Base-by-base conservation (phyloP, 768 basidiomycete genomes). In the Dioszegia hungarica region DNA sequence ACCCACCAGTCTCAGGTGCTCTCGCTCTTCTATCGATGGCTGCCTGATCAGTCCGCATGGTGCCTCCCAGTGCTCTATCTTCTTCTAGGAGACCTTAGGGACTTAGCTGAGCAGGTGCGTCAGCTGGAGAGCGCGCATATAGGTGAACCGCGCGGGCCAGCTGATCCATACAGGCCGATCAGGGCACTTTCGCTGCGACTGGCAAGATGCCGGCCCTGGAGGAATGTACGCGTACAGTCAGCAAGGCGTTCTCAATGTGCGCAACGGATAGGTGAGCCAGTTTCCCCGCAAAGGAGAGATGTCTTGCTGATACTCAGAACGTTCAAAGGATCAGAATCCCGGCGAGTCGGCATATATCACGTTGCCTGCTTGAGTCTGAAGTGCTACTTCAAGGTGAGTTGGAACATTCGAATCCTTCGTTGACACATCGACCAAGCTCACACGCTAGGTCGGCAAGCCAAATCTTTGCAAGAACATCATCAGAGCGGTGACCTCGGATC, bases 281-380 rank as follows among this genome's bases (percentile, higher is more conserved):
- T 14, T 40, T 22, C 41, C 28, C 19, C 14, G n/a, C 15, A 1
- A n/a, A 15, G 28, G 3, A 19, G 9, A 20, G 4, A 44, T 37
- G 41, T 9, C 20, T 14, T 24, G 24, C 47, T 34, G 39, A 49
- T 25, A 2, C 24, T 4, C 77, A 84, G 46, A 80, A 83, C 27
- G 82, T 67, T 67, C 67, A 71, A 71, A 56, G 72, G 70, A 5
- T 9, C 41, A 1, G 68, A 74, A 56, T 88, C 75, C 86, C 87
- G 36, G 79, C 90, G 66, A 89, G 89, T 79, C 88, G 91, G 90
- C 86, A 91, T 92, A 1, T 98, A 98, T 78, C 89, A 91, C 67
- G 84, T 95, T 14, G 92, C 93, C 0, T 88, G 87, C 15, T 79
- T 94, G 47, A 86, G 92, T 54, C 78, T 99, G 75, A 98, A 98